Evolutionary conservation across 371 early-diverging fungal genomes (phyloP), one percentile per base, ranked within the genome.

Genomic region (Mucor saturninus): DNA sequence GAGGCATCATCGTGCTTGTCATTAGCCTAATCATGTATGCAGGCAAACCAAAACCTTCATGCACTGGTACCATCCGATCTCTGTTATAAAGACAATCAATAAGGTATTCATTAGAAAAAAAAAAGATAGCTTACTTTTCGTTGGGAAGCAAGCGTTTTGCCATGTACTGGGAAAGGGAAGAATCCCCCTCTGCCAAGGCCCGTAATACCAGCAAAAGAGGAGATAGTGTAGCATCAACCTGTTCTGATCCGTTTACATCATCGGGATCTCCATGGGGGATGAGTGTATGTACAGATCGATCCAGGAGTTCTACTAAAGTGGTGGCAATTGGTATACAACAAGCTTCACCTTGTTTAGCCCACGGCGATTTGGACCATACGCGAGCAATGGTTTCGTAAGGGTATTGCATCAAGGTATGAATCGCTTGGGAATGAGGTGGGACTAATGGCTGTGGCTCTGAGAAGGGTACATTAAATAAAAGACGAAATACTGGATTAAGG

Each of bases 21-120:
- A 95, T 90, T 21, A 91, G 69, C 32, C 89, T 78, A 49, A 94
- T 93, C 59, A 95, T 60, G 39, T 81, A 74, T 9, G 89, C 85
- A 3, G 91, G 72, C 14, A 91, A 60, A 6, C 83, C 72, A 28
- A 80, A 68, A 5, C 93, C 91, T 71, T 89, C 78, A 60, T 91
- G 88, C n/a, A 95, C 83, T 29, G 91, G 92, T 56, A 83, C 76
- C 4, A 79, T 64, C 15, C 92, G 89, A 75, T 95, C 96, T 29
- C 89, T 90, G 21, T 15, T n/a, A 59, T 28, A 30, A 50, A 11
- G 28, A 50, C 2, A 28, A 29, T 2, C 15, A 30, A 30, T 50
- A 30, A 53, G 53, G 5, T 43, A 43, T 14, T n/a, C 13, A 4
- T n/a, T 5, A 43, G 13, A 5, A 4, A 43, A 14, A 11, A 43